Conservation (phyloP, 352 stramenopile species). For the Phytophthora crassamura region DNA sequence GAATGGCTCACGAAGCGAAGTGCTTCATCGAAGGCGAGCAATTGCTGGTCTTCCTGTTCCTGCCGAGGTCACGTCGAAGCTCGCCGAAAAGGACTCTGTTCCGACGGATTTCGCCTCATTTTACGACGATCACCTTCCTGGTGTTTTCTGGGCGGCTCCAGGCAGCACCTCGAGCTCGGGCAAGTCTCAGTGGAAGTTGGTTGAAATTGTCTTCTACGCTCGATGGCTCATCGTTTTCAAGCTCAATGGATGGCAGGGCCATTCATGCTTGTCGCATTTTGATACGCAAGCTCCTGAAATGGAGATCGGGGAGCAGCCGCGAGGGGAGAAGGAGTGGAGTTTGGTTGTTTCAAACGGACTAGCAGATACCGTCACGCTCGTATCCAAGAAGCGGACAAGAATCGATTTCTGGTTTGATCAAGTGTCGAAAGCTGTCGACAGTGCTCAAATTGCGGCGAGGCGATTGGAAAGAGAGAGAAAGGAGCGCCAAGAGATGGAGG, state of each 20-base stretch:
- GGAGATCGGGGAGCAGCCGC: constrained; percentile 37
- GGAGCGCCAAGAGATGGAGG: constrained; percentile 25
- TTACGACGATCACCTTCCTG: constrained; percentile 55
- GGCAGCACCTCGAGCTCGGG: constrained; percentile 3
- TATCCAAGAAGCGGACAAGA: constrained; percentile 53
- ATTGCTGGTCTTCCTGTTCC: constrained; percentile 36
- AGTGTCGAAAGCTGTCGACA: constrained; percentile 49
- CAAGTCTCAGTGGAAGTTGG: constrained; percentile 39
- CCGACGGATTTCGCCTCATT: constrained; percentile 47
- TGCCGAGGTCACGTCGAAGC: constrained; percentile 25
- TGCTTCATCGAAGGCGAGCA: constrained; percentile 28
- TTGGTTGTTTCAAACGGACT: constrained; percentile 36
- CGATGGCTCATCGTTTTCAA: constrained; percentile 49
- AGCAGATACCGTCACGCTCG: constrained; percentile 21
- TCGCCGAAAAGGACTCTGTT: constrained; percentile 12
- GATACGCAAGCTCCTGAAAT: constrained; percentile 29
- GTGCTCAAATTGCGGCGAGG: constrained; percentile 16
- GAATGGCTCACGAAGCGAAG: constrained; percentile 38
- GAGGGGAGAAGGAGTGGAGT: constrained; percentile 49
- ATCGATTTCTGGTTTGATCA: constrained; percentile 72
- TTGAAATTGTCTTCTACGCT: constrained; percentile 49
- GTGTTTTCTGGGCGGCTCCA: constrained; percentile 51
- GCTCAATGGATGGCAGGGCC: constrained; percentile 47
- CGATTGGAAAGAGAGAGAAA: constrained; percentile 29
- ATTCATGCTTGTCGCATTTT: constrained; percentile 33